phyloP scores from a whole-genome alignment of 2,329 filamentous ascomycete species.

The Fusarium multiceps region DNA sequence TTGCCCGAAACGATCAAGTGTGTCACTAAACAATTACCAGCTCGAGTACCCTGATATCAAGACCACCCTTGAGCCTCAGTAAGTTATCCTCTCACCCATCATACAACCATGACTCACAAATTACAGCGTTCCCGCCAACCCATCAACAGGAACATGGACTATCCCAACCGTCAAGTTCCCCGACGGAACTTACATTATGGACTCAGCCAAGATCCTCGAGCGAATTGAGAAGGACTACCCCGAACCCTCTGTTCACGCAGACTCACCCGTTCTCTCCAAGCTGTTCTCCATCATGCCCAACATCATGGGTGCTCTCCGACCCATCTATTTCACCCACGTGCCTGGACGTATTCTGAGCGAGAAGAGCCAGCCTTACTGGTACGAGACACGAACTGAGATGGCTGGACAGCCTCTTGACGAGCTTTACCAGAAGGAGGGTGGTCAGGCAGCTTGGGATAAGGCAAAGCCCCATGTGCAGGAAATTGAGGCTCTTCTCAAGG shows the following conservation, averaged over 20 bases:
- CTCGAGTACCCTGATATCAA: slow-evolving; percentile 74
- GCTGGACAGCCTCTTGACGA: slow-evolving; percentile 66
- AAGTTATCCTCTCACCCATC: slow-evolving; percentile 31
- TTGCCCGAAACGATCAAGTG: accelerated
- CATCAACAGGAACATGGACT: slow-evolving; percentile 41
- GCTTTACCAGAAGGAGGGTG: slow-evolving; percentile 59
- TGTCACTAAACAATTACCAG: slow-evolving; percentile 41
- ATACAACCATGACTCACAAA: slow-evolving; percentile 1
- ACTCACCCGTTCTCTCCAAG: slow-evolving; percentile 61
- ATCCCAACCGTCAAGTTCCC: slow-evolving; percentile 66
- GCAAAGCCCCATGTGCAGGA: slow-evolving; percentile 53
- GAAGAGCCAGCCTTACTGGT: slow-evolving; percentile 65
- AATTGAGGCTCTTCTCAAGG: slow-evolving; percentile 61
- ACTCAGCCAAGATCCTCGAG: slow-evolving; percentile 69
- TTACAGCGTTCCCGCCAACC: slow-evolving; percentile 35
- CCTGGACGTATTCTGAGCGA: slow-evolving; percentile 63
- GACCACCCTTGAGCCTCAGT: slow-evolving; percentile 66
- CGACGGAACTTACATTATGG: slow-evolving; percentile 70
- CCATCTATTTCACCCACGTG: slow-evolving; percentile 61
- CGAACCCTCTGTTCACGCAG: slow-evolving; percentile 66
- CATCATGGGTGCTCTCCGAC: slow-evolving; percentile 49
- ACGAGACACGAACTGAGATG: slow-evolving; percentile 59
- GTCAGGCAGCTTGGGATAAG: slow-evolving; percentile 61
- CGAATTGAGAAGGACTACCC: slow-evolving; percentile 70
- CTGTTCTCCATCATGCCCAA: slow-evolving; percentile 55